These are phyloP conservation scores for Avena eriantha DNA, from an alignment of 176 grass and related monocot genomes.

Conservation along the genomic window DNA sequence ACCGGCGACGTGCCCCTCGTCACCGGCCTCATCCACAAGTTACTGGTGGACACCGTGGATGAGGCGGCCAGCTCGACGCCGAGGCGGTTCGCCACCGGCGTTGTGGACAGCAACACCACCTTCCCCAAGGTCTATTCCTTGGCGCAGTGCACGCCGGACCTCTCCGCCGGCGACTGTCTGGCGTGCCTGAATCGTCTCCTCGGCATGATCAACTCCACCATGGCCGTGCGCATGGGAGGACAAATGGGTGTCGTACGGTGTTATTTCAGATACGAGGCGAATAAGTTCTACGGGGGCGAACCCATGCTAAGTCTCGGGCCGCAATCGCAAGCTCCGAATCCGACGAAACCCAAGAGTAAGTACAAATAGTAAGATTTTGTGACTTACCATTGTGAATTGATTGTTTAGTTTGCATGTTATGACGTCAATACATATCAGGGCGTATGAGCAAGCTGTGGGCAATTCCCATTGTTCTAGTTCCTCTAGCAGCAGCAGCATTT, in stretches of 20 bases:
- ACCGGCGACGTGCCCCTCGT: not conserved
- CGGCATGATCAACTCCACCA: slow-evolving; percentile 37
- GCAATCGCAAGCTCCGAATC: not conserved
- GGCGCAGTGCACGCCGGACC: slow-evolving; percentile 44
- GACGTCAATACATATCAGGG: not conserved
- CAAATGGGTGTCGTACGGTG: slow-evolving; percentile 7
- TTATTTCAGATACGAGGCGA: slow-evolving; percentile 3
- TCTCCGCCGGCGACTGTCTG: slow-evolving; percentile 32
- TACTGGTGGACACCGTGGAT: not conserved
- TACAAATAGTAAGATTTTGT: too few species aligned
- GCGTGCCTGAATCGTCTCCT: slow-evolving; percentile 11
- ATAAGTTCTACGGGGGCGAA: not conserved
- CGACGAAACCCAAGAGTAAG: not conserved
- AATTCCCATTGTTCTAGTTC: not conserved
- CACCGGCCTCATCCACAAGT: not conserved
- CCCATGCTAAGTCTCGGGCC: not conserved
- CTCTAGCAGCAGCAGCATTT: not conserved
- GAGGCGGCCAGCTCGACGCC: not conserved
- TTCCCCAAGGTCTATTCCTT: not conserved
- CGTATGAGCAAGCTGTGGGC: not conserved
- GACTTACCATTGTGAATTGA: not conserved
- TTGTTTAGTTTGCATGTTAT: not conserved
- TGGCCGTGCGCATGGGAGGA: not conserved
- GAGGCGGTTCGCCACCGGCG: not conserved
- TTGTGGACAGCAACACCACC: not conserved